A percentile compares a stretch with the other conserved stretches of the same genome.
These are phyloP conservation scores for Cyclocybe cylindracea DNA, from an alignment of 768 basidiomycete species.

Conservation along the genomic window DNA sequence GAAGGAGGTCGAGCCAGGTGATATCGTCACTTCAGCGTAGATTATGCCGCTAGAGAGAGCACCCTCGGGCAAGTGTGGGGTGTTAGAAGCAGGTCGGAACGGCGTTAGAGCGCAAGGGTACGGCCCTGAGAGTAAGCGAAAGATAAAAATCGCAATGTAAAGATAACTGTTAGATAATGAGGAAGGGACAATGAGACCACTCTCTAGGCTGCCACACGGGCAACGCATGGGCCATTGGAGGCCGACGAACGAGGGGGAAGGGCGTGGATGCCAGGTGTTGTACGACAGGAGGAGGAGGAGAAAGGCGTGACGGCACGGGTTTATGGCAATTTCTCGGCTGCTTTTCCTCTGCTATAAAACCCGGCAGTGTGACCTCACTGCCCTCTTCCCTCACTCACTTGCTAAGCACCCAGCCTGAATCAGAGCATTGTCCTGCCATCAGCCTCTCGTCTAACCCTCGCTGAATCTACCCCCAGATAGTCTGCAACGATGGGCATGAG, in stretches of 20 bases:
- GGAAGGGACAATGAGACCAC: constrained; percentile 6
- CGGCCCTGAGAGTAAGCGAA: constrained; percentile 1
- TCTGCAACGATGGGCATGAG: constrained; percentile 76
- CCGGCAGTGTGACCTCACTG: constrained; percentile 21
- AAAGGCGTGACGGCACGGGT: constrained; percentile 21
- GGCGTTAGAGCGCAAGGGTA: constrained; percentile 25
- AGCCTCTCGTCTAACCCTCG: constrained; percentile 26
- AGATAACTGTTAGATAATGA: constrained; percentile 5
- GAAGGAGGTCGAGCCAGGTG: too few species aligned
- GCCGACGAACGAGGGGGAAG: background rate
- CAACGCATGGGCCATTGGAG: background rate
- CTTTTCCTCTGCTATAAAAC: constrained; percentile 25
- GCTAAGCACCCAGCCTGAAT: constrained; percentile 15
- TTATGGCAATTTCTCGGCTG: constrained; percentile 26
- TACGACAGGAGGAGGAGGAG: constrained; percentile 10
- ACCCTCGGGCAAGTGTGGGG: constrained; percentile 7
- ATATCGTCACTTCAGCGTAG: background rate
- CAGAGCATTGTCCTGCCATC: constrained; percentile 11
- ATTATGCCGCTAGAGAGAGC: background rate
- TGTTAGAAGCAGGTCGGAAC: constrained; percentile 23
- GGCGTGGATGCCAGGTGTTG: constrained; percentile 9
- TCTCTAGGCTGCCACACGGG: background rate
- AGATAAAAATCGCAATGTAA: constrained; percentile 12
- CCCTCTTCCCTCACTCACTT: constrained; percentile 23
- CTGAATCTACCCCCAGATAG: constrained; percentile 30